These are phyloP conservation scores for Corylus heterophylla DNA, from an alignment of 306 rosid genomes.

Conservation along the genomic window DNA sequence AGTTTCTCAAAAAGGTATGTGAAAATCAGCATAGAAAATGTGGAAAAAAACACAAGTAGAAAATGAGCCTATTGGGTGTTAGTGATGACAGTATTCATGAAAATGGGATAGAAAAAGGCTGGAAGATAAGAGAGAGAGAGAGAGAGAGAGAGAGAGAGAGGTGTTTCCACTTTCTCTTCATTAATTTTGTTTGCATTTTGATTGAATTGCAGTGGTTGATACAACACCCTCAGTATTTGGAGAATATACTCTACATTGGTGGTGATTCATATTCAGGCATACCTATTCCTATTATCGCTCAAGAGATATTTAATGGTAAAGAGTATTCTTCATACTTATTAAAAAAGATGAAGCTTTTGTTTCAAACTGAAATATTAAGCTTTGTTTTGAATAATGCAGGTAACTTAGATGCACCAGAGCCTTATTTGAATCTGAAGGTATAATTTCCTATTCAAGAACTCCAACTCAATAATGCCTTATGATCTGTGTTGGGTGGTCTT, in stretches of 20 bases:
- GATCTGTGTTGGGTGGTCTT: too few relatives aligned
- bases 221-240: slow-evolving; percentile 30
- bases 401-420: slow-evolving; percentile 10
- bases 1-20: slow-evolving; percentile 25
- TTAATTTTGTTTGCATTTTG: too few relatives aligned
- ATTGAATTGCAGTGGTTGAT: slow-evolving; percentile 25
- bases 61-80: too few relatives aligned
- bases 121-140: too few relatives aligned
- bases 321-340: background rate
- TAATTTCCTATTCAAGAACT: background rate
- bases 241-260: slow-evolving; percentile 30
- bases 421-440: slow-evolving; percentile 29
- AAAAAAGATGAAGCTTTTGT: background rate
- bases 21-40: too few relatives aligned
- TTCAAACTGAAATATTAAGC: background rate
- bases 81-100: too few relatives aligned
- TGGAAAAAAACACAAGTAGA: too few relatives aligned
- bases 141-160: too few relatives aligned
- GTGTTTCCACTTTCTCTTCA: too few relatives aligned
- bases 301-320: slow-evolving; percentile 26
- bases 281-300: slow-evolving; percentile 29
- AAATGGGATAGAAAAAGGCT: too few relatives aligned
- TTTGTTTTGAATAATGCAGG: slow-evolving; percentile 4
- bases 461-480: too few relatives aligned
- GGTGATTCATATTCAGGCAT: slow-evolving; percentile 35